Conservation (phyloP, 768 basidiomycete genomes). For the Daedaleopsis nitida region DNA sequence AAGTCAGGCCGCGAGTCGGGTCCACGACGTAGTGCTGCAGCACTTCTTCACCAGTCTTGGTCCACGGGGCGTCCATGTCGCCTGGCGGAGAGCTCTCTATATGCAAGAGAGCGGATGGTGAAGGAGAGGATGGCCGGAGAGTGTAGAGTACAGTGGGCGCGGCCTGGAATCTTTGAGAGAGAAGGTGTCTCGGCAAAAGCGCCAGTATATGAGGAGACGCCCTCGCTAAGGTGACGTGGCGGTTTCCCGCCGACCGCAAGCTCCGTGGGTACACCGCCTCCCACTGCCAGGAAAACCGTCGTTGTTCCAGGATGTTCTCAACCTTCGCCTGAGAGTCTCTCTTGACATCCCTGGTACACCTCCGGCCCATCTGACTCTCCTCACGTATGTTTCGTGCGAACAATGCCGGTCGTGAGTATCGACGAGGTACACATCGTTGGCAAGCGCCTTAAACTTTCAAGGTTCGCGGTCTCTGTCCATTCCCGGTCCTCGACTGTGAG, state of each 20-base stretch:
- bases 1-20: conserved; percentile 59
- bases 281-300: conserved; percentile 14
- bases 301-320: background rate
- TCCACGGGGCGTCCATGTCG: conserved; percentile 76
- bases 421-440: too few species aligned
- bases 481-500: too few species aligned
- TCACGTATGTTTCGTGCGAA: background rate
- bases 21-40: conserved; percentile 76
- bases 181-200: conserved; percentile 17
- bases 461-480: too few species aligned
- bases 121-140: conserved; percentile 1
- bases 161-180: conserved; percentile 8
- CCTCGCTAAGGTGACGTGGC: conserved; percentile 23
- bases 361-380: background rate
- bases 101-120: conserved; percentile 4
- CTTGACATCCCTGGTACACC: background rate
- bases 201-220: conserved; percentile 14
- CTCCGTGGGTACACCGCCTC: conserved; percentile 9
- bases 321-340: background rate
- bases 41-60: conserved; percentile 64
- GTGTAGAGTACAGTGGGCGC: background rate
- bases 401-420: background rate
- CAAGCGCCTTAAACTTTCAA: too few species aligned
- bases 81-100: conserved; percentile 5
- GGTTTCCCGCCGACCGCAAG: conserved; percentile 1